phyloP scores from a whole-genome alignment of 2,329 filamentous ascomycete genomes.

The Epicoccum sorghinum region DNA sequence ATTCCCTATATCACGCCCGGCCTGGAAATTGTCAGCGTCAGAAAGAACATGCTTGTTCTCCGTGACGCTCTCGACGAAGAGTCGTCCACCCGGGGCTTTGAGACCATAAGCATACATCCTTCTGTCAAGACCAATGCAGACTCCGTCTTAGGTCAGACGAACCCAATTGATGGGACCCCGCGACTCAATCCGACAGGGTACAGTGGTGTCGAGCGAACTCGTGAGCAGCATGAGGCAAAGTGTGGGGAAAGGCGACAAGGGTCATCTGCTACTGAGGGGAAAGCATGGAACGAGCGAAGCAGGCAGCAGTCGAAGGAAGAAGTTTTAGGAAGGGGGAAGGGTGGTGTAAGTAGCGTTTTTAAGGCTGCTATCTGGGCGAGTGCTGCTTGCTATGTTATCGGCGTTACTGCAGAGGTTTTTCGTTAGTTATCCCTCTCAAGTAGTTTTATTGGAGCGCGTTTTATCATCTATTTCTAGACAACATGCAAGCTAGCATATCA shows the following conservation, averaged over 20 bases:
- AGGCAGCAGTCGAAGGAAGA: background rate
- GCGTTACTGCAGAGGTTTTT: no score
- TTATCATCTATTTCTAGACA: no score
- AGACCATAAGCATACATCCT: background rate
- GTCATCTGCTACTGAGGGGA: conserved; percentile 13
- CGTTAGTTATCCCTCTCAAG: no score
- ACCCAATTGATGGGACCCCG: conserved; percentile 46
- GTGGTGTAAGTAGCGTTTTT: no score
- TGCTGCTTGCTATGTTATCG: no score
- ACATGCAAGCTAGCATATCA: no score
- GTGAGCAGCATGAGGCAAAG: conserved; percentile 27
- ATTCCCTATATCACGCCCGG: conserved; percentile 35
- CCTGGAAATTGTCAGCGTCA: conserved; percentile 38
- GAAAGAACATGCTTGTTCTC: conserved; percentile 40
- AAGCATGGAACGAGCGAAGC: conserved; percentile 4
- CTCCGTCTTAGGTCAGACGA: conserved; percentile 20
- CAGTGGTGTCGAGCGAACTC: conserved; percentile 33
- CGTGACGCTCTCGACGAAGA: conserved; percentile 23
- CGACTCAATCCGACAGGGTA: conserved; percentile 42
- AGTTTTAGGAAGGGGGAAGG: no score
- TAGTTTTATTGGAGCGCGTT: no score
- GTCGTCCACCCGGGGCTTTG: conserved; percentile 16
- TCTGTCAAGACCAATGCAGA: background rate
- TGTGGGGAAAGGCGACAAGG: conserved; percentile 34
- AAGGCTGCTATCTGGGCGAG: no score